phyloP scores from a whole-genome alignment of 805 yeast genomes.

The Saccharomyces mikatae region DNA sequence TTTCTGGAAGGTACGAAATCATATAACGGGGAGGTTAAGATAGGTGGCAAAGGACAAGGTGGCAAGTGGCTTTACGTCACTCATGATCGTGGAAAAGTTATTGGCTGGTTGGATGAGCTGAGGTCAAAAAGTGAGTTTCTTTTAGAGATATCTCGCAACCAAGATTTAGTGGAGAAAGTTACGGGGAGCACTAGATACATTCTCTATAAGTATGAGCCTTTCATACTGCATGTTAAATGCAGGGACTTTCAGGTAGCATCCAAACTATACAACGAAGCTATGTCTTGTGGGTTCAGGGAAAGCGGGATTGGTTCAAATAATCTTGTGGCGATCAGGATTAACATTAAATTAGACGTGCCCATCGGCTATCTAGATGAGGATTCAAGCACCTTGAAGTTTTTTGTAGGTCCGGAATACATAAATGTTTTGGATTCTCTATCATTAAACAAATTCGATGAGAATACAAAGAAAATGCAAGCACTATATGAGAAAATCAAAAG shows the following conservation, averaged over 20 bases:
- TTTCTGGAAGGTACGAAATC: slow-evolving; percentile 66
- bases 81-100: slow-evolving; percentile 47
- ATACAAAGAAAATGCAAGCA: slow-evolving; percentile 46
- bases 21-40: slow-evolving; percentile 28
- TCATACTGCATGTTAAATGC: slow-evolving; percentile 78
- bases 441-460: slow-evolving; percentile 57
- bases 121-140: slow-evolving; percentile 17
- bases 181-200: slow-evolving; percentile 42
- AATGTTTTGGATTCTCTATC: slow-evolving; percentile 46
- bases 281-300: slow-evolving; percentile 82
- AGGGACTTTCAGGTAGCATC: slow-evolving; percentile 51
- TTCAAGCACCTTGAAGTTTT: slow-evolving; percentile 27
- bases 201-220: slow-evolving; percentile 75
- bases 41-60: slow-evolving; percentile 80
- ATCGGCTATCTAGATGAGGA: slow-evolving; percentile 45
- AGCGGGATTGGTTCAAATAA: slow-evolving; percentile 76
- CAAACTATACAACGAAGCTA: slow-evolving; percentile 58
- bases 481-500: slow-evolving; percentile 37
- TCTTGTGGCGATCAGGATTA: slow-evolving; percentile 66
- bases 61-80: slow-evolving; percentile 80
- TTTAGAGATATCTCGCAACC: slow-evolving; percentile 1
- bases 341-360: slow-evolving; percentile 65
- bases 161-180: background rate
- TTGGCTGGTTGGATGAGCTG: slow-evolving; percentile 39
- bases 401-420: slow-evolving; percentile 49